Conservation (phyloP, 2,329 filamentous ascomycete genomes). For the Diaporthe citri region DNA sequence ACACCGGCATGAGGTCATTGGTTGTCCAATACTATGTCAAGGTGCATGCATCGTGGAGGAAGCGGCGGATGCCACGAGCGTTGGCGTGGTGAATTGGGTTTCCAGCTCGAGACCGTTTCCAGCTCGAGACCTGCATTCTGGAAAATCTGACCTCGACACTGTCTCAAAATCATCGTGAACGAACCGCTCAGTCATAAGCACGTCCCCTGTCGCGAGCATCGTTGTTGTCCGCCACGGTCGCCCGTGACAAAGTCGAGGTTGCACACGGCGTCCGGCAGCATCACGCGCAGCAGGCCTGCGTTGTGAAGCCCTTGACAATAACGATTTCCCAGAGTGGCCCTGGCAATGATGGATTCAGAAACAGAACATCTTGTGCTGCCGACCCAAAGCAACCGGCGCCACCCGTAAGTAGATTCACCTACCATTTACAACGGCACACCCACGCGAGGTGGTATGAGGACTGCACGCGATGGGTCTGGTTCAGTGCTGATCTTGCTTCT, state of each 20-base stretch:
- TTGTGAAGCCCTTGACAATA: background rate
- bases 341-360: background rate
- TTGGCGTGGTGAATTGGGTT: background rate
- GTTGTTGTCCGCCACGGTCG: background rate
- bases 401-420: conserved; percentile 16
- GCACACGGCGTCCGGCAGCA: background rate
- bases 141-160: background rate
- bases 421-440: too few species aligned
- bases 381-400: background rate
- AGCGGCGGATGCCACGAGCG: background rate
- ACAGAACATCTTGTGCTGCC: background rate
- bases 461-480: background rate
- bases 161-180: background rate
- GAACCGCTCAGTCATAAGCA: background rate
- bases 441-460: too few species aligned
- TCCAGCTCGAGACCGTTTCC: background rate
- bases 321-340: background rate
- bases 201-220: too few species aligned
- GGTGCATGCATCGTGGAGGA: conserved; percentile 15
- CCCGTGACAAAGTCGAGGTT: background rate
- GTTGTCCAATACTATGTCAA: conserved; percentile 12
- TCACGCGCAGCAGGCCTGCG: conserved; percentile 17
- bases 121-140: background rate
- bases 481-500: conserved; percentile 3
- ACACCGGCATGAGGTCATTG: conserved; percentile 27